Percentiles rank a stretch among this genome's conserved stretches.
Conservation (phyloP, 2,329 filamentous ascomycete species). For the Aspergillus sp. region DNA sequence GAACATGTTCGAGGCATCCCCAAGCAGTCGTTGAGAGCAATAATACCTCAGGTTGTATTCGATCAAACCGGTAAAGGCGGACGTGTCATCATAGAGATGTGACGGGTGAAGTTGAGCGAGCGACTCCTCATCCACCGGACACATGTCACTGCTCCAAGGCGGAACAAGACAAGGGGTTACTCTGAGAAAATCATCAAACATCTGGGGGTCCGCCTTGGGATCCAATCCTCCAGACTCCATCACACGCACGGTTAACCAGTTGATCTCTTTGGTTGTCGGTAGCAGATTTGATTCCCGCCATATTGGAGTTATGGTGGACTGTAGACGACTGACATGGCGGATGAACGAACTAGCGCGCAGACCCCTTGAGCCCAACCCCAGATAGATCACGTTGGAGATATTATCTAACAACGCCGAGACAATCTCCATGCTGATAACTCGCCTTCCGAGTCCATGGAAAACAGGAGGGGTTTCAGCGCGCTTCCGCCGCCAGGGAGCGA, state of each 20-base stretch:
- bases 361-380: constrained; percentile 43
- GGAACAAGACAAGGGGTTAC: constrained; percentile 34
- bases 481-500: constrained; percentile 19
- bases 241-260: constrained; percentile 53
- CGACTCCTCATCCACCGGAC: constrained; percentile 23
- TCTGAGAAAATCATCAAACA: constrained; percentile 48
- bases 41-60: constrained; percentile 38
- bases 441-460: constrained; percentile 47
- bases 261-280: constrained; percentile 36
- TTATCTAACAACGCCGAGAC: constrained; percentile 60
- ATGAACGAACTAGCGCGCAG: constrained; percentile 38
- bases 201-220: constrained; percentile 49
- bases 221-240: constrained; percentile 55
- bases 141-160: constrained; percentile 35
- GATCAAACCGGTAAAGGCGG: constrained; percentile 38
- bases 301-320: constrained; percentile 17
- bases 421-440: constrained; percentile 63
- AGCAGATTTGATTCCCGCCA: constrained; percentile 29
- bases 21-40: constrained; percentile 29
- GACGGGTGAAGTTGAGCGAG: constrained; percentile 30
- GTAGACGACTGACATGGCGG: constrained; percentile 27
- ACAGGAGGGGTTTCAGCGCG: constrained; percentile 25
- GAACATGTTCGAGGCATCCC: constrained; percentile 35
- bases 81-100: constrained; percentile 40
- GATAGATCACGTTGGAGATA: constrained; percentile 51